Evolutionary conservation across 306 rosid species (phyloP).

Genomic region (Sindora glabra): DNA sequence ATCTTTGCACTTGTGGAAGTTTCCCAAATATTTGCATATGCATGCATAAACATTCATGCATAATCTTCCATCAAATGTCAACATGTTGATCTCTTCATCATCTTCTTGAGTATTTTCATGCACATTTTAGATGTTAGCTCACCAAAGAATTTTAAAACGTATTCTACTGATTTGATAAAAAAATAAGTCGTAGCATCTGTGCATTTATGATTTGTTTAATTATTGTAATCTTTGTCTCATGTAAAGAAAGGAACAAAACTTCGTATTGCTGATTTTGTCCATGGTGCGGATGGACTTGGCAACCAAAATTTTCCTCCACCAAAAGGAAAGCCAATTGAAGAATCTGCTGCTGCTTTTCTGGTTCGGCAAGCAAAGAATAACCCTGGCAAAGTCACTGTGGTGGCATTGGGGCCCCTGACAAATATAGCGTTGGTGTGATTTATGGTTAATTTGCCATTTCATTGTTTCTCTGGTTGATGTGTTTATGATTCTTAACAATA

Average conservation of each 20-base stretch:
- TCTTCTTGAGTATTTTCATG: background rate
- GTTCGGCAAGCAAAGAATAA: conserved; percentile 63
- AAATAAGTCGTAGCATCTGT: background rate
- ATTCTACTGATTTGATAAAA: background rate
- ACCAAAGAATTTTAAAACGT: background rate
- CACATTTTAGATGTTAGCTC: conserved; percentile 1
- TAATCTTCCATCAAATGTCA: background rate
- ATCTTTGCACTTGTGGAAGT: too few species aligned
- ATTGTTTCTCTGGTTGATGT: background rate
- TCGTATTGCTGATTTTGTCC: conserved; percentile 83
- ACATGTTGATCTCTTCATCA: background rate
- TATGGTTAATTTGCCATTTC: background rate
- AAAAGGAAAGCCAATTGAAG: conserved; percentile 62
- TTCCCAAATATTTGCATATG: too few species aligned
- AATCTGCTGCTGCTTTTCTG: conserved; percentile 62
- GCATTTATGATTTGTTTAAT: background rate
- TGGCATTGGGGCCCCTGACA: conserved; percentile 92
- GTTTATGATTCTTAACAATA: conserved; percentile 4
- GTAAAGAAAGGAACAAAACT: conserved; percentile 66
- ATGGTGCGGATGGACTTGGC: conserved; percentile 86
- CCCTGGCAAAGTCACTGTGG: conserved; percentile 77
- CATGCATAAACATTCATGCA: too few species aligned
- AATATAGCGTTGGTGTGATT: conserved; percentile 76
- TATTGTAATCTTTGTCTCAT: conserved; percentile 1
- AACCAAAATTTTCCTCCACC: conserved; percentile 93